Evolutionary conservation across 768 basidiomycete genomes (phyloP), one percentile per base, ranked within the genome.

Genomic region (Amanita polypyramis): DNA sequence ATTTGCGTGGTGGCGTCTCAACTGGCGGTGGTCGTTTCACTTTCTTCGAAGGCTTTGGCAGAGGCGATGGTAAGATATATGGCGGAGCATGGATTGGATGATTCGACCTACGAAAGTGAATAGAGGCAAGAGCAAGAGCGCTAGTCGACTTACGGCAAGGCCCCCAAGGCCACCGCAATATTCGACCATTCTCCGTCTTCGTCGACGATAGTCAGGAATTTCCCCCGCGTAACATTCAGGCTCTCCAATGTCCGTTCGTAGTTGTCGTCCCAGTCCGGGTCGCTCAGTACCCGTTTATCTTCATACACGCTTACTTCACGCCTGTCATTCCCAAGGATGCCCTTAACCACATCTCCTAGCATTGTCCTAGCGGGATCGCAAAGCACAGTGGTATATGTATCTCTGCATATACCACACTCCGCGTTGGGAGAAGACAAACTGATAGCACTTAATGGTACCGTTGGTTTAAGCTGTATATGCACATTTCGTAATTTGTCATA

Each of bases 191-290:
- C 81, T 4, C 77, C 86, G 25, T 94, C 89, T 56, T 96, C 93
- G 61, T 97, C 93, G 3, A 82, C 82, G 29, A 97, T 84, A 4
- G 81, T 80, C 58, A 98, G 58, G 67, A 96, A 95, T 66, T 83
- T 93, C 35, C 94, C 92, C 47, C 82, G 67, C 0, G 75, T 78
- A 27, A 95, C 79, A 40, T 77, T 85, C 47, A 98, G 58, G 54
- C 88, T 87, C 54, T 80, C 85, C 54, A 99, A 61, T 40, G 89
- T 91, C 52, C 84, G 74, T 2, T 76, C 82, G 51, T 77, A 60
- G 56, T 97, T 97, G 56, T 97, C 94, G 39, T 90, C 85, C 74
- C 86, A 95, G 59, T 98, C 95, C 5, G 91, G 90, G 58, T 98
- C 96, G 53, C 80, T 85, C 47, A 99, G 65, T 38, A 99, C 65